Conservation (phyloP, 306 rosid genomes). For the Vicia sativa region DNA sequence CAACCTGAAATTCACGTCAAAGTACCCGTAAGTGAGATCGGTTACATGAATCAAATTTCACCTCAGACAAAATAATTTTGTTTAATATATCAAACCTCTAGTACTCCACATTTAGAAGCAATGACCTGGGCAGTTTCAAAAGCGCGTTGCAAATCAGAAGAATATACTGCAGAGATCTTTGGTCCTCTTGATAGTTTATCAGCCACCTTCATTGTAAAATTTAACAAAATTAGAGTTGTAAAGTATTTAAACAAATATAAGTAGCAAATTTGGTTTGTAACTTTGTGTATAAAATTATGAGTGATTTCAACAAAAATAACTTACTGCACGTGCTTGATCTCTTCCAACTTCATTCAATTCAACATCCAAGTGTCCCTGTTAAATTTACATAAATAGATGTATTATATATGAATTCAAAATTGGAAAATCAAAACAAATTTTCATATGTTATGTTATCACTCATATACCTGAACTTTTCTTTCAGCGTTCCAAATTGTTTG, state of each 20-base stretch:
- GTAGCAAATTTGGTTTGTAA: neutral
- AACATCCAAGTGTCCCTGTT: conserved; percentile 81
- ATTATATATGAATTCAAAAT: neutral
- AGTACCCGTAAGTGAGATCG: neutral
- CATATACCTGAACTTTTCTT: conserved; percentile 72
- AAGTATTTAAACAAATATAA: too few relatives aligned
- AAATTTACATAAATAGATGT: neutral
- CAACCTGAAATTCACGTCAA: conserved; percentile 50
- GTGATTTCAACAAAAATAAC: conserved; percentile 31
- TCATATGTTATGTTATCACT: neutral
- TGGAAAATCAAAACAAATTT: neutral
- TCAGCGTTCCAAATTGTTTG: conserved; percentile 89
- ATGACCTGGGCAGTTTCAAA: conserved; percentile 83
- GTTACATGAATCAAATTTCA: too few relatives aligned
- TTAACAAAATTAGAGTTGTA: conserved; percentile 7
- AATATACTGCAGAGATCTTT: conserved; percentile 63
- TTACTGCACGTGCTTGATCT: conserved; percentile 77
- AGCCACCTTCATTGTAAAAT: conserved; percentile 59
- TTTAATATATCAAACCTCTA: conserved; percentile 60
- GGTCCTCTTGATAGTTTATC: conserved; percentile 68
- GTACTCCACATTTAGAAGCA: conserved; percentile 69
- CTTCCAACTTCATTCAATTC: conserved; percentile 87
- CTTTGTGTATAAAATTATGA: neutral
- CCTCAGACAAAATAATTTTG: too few relatives aligned
- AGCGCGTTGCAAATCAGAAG: conserved; percentile 87